phyloP scores from a whole-genome alignment of 2,329 filamentous ascomycete genomes.

The Elsinoe arachidis region DNA sequence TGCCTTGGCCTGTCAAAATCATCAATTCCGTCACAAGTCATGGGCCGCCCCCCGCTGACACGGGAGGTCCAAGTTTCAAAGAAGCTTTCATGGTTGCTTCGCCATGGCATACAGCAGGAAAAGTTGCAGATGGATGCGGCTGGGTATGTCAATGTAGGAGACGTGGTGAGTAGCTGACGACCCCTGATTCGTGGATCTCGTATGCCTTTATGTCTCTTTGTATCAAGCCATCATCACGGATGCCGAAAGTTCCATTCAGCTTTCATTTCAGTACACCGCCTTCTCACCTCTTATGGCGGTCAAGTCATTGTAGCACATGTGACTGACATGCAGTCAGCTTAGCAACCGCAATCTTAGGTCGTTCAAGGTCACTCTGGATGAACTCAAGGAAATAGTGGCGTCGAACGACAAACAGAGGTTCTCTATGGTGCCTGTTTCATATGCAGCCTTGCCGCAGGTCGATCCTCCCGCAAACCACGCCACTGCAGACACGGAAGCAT shows the following conservation, averaged over 20 bases:
- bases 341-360: conserved; percentile 53
- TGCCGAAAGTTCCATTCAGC: too few species aligned
- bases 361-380: conserved; percentile 64
- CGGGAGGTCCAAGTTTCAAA: conserved; percentile 40
- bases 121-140: conserved; percentile 49
- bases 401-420: conserved; percentile 89
- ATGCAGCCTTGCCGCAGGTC: conserved; percentile 15
- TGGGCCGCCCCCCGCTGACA: conserved; percentile 27
- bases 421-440: conserved; percentile 55
- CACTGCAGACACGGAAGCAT: conserved; percentile 15
- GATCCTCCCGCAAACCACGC: conserved; percentile 16
- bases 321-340: conserved; percentile 33
- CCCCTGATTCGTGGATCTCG: neutral
- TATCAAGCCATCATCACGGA: neutral
- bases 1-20: neutral
- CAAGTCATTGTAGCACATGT: neutral
- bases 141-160: conserved; percentile 52
- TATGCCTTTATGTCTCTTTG: neutral
- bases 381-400: conserved; percentile 60
- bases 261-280: too few species aligned
- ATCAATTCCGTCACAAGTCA: neutral
- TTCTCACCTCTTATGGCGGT: neutral
- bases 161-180: conserved; percentile 41
- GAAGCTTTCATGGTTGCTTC: conserved; percentile 45
- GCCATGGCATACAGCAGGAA: conserved; percentile 54